Evolutionary conservation across 495 filamentous ascomycete genomes (phyloP).

Genomic region (Penicillium riverlandense): DNA sequence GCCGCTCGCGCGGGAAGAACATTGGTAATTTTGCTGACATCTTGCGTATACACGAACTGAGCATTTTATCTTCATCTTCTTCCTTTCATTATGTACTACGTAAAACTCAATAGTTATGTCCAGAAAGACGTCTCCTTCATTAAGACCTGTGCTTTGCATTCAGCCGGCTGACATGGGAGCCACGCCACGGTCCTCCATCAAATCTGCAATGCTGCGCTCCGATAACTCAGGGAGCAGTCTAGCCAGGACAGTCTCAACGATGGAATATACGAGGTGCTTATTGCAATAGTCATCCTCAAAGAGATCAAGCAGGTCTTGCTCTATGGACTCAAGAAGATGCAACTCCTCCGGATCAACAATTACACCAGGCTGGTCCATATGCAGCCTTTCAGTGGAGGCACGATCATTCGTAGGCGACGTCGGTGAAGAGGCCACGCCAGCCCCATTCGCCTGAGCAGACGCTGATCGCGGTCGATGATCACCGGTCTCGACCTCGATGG

Average conservation of each 20-base stretch:
- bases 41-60: slow-evolving; percentile 10
- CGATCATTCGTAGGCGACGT: not conserved
- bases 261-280: slow-evolving; percentile 74
- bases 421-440: slow-evolving; percentile 3
- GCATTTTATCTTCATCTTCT: slow-evolving; percentile 5
- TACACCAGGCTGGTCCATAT: too few relatives aligned
- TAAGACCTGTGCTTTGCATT: too few relatives aligned
- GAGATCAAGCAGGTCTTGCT: slow-evolving; percentile 55
- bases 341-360: slow-evolving; percentile 22
- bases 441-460: not conserved
- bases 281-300: slow-evolving; percentile 82
- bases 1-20: slow-evolving; percentile 30
- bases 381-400: too few relatives aligned
- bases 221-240: slow-evolving; percentile 78
- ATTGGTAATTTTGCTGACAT: slow-evolving; percentile 11
- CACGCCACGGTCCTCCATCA: slow-evolving; percentile 65
- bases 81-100: slow-evolving; percentile 4
- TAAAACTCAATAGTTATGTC: too few relatives aligned
- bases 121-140: too few relatives aligned
- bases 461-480: slow-evolving; percentile 1
- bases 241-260: slow-evolving; percentile 71
- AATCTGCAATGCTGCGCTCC: slow-evolving; percentile 61
- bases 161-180: slow-evolving; percentile 1
- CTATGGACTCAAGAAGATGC: slow-evolving; percentile 36
- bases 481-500: slow-evolving; percentile 1